A percentile compares a stretch with the other conserved stretches of the same genome.
These are phyloP conservation scores for Paecilomyces variotii DNA, from an alignment of 2,329 filamentous ascomycete species.

Conservation along the genomic window DNA sequence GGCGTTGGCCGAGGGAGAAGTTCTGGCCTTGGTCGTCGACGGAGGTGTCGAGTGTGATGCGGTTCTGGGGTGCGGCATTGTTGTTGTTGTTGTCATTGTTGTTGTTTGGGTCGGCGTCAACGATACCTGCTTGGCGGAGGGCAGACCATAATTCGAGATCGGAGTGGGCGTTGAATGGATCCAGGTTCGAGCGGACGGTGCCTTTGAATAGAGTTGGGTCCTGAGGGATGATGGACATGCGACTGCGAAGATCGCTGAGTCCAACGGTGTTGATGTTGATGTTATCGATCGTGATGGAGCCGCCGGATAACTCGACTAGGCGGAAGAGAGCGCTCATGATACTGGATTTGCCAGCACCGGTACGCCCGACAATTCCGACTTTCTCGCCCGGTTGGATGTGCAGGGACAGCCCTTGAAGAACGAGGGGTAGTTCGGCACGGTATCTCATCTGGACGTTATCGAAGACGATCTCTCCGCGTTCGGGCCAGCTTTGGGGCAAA, in stretches of 20 bases:
- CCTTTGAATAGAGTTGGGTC: conserved; percentile 8
- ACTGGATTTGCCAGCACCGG: conserved; percentile 13
- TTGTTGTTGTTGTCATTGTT: neutral
- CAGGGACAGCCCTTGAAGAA: conserved; percentile 5
- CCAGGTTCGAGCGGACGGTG: conserved; percentile 7
- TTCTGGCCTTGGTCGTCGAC: conserved; percentile 63
- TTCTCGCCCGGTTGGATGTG: conserved; percentile 6
- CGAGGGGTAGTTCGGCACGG: conserved; percentile 5
- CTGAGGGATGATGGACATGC: conserved; percentile 8
- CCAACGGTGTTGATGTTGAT: conserved; percentile 7
- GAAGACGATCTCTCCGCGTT: conserved; percentile 6
- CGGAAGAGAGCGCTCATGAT: conserved; percentile 13
- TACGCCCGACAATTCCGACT: conserved; percentile 12
- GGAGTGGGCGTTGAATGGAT: conserved; percentile 7
- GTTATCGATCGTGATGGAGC: conserved; percentile 6
- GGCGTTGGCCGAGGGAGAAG: conserved; percentile 64
- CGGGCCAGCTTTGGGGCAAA: conserved; percentile 22
- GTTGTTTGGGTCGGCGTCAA: neutral
- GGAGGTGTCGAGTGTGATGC: neutral
- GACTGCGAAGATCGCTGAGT: conserved; percentile 6
- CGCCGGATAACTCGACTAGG: conserved; percentile 6
- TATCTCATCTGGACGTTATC: conserved; percentile 7
- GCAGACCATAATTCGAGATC: conserved; percentile 6
- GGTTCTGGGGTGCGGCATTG: neutral
- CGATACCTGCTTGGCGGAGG: conserved; percentile 4